Evolutionary conservation across 2,329 filamentous ascomycete genomes (phyloP).

Genomic region (Onygenales sp.): DNA sequence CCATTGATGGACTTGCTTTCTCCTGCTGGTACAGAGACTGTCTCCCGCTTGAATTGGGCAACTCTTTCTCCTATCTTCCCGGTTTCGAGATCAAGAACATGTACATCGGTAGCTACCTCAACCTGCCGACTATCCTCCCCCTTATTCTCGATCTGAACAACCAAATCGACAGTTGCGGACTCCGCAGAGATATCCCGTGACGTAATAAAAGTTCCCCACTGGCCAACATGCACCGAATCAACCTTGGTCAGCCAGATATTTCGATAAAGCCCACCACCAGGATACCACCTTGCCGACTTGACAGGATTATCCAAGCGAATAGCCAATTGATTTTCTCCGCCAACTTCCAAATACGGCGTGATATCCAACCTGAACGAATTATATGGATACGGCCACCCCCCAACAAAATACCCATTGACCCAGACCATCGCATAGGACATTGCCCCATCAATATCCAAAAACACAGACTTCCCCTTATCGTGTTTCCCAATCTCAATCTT

Average conservation of each 20-base stretch:
- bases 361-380: conserved; percentile 44
- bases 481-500: conserved; percentile 23
- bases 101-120: conserved; percentile 33
- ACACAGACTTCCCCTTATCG: conserved; percentile 32
- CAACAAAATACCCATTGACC: conserved; percentile 42
- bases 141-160: conserved; percentile 40
- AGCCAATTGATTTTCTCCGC: conserved; percentile 35
- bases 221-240: conserved; percentile 37
- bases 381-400: conserved; percentile 45
- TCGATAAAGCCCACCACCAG: conserved; percentile 45
- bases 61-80: conserved; percentile 20
- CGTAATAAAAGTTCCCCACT: conserved; percentile 43
- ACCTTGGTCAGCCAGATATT: conserved; percentile 47
- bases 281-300: conserved; percentile 45
- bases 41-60: conserved; percentile 10
- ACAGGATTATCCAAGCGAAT: conserved; percentile 43
- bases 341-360: conserved; percentile 32
- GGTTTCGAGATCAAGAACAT: conserved; percentile 26
- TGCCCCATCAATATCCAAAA: conserved; percentile 42
- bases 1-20: conserved; percentile 26
- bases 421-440: conserved; percentile 46
- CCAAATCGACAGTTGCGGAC: conserved; percentile 37
- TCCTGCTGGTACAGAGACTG: conserved; percentile 27
- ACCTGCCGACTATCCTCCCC: conserved; percentile 22
- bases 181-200: conserved; percentile 33